phyloP scores from a whole-genome alignment of 2,329 filamentous ascomycete genomes.

The Thelonectria olida region DNA sequence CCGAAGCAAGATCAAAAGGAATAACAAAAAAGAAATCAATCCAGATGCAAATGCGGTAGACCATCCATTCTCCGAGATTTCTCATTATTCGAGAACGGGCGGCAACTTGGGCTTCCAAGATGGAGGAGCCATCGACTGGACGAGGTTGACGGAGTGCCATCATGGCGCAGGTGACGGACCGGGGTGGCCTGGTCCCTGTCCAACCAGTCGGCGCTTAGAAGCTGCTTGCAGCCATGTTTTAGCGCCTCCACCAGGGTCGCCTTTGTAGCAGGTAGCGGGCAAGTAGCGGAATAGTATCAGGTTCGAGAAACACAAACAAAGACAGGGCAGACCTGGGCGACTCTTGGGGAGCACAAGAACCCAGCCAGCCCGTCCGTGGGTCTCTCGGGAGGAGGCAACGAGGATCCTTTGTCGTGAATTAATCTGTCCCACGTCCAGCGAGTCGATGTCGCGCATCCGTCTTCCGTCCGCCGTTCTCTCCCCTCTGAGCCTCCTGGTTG shows the following conservation, averaged over 20 bases:
- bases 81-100: slow-evolving; percentile 27
- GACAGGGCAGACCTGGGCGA: too few species aligned
- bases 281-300: slow-evolving; percentile 14
- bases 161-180: slow-evolving; percentile 46
- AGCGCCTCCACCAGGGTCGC: slow-evolving; percentile 35
- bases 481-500: slow-evolving; percentile 11
- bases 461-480: neutral
- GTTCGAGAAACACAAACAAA: slow-evolving; percentile 21
- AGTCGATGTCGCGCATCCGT: slow-evolving; percentile 54
- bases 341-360: too few species aligned
- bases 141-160: slow-evolving; percentile 37
- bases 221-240: slow-evolving; percentile 27
- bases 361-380: too few species aligned
- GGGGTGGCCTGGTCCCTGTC: slow-evolving; percentile 37
- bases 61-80: slow-evolving; percentile 12
- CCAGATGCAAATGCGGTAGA: slow-evolving; percentile 17
- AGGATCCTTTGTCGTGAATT: slow-evolving; percentile 10
- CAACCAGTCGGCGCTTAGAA: slow-evolving; percentile 49
- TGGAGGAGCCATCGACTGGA: slow-evolving; percentile 36
- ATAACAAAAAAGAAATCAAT: neutral
- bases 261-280: slow-evolving; percentile 12
- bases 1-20: neutral
- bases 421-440: slow-evolving; percentile 50
- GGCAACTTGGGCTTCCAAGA: slow-evolving; percentile 28
- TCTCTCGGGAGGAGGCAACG: too few species aligned